phyloP scores from a whole-genome alignment of 2,329 filamentous ascomycete genomes.

The Aspergillus ochraceus region DNA sequence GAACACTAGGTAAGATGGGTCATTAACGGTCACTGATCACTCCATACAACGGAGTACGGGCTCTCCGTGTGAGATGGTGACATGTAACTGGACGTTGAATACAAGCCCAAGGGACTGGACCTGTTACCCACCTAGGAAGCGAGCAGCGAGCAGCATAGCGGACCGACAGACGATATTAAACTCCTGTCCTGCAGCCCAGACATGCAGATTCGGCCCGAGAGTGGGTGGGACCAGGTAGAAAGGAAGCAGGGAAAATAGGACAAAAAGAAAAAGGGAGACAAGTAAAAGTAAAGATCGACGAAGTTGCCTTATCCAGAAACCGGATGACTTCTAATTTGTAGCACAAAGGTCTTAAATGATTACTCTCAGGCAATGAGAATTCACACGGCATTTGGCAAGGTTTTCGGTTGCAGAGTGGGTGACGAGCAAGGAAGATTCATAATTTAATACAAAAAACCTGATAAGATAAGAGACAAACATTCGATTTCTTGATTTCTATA shows the following conservation, averaged over 20 bases:
- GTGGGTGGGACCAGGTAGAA: constrained; percentile 11
- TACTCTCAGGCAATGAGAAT: not conserved
- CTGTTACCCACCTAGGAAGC: not conserved
- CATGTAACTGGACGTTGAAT: too few species aligned
- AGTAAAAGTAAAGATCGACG: too few species aligned
- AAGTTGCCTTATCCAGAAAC: not conserved
- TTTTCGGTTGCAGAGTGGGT: too few species aligned
- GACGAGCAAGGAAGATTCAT: too few species aligned
- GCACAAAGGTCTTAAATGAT: not conserved
- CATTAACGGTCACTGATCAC: not conserved
- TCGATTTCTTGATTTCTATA: too few species aligned
- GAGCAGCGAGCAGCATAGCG: not conserved
- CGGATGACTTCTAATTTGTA: not conserved
- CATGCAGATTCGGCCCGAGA: constrained; percentile 20
- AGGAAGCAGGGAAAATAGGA: not conserved
- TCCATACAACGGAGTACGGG: too few species aligned
- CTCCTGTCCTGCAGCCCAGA: constrained; percentile 15
- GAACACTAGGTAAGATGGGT: not conserved
- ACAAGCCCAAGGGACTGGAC: too few species aligned
- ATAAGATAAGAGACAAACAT: too few species aligned
- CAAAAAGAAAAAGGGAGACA: not conserved
- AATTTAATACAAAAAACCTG: too few species aligned
- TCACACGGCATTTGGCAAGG: not conserved
- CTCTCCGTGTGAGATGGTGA: not conserved
- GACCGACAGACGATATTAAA: constrained; percentile 5